A percentile compares a stretch with the other conserved stretches of the same genome.
These are phyloP conservation scores for Alternaria incomplexa DNA, from an alignment of 2,329 filamentous ascomycete species.

Conservation along the genomic window DNA sequence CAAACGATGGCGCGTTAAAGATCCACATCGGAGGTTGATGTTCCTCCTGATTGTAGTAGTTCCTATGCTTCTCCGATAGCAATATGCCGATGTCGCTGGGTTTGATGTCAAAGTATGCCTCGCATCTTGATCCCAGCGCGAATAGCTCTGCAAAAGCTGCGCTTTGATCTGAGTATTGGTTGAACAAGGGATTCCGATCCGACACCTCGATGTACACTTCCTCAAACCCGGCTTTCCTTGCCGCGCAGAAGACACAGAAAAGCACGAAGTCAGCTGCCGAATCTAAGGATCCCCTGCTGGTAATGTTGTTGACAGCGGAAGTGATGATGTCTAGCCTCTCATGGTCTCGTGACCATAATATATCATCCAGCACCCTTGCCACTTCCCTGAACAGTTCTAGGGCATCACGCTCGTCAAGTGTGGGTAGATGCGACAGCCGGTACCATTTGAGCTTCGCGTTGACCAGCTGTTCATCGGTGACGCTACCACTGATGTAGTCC, in stretches of 20 bases:
- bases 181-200: constrained; percentile 67
- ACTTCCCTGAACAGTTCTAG: constrained; percentile 43
- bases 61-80: constrained; percentile 48
- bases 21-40: constrained; percentile 58
- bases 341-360: constrained; percentile 40
- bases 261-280: constrained; percentile 60
- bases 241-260: constrained; percentile 63
- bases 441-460: constrained; percentile 45
- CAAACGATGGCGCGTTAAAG: constrained; percentile 57
- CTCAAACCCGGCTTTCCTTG: constrained; percentile 63
- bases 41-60: constrained; percentile 49
- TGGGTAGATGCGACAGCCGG: constrained; percentile 32
- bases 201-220: constrained; percentile 69
- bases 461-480: constrained; percentile 41
- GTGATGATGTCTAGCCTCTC: constrained; percentile 40
- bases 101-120: constrained; percentile 65
- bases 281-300: constrained; percentile 30
- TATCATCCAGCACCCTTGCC: constrained; percentile 29
- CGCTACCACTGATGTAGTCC: constrained; percentile 39
- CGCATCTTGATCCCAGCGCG: constrained; percentile 67
- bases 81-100: constrained; percentile 46
- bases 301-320: constrained; percentile 32
- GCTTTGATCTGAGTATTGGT: constrained; percentile 67
- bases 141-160: constrained; percentile 69
- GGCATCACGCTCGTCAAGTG: constrained; percentile 30